phyloP scores from a whole-genome alignment of 2,329 filamentous ascomycete species.

The Botrytis cinerea region DNA sequence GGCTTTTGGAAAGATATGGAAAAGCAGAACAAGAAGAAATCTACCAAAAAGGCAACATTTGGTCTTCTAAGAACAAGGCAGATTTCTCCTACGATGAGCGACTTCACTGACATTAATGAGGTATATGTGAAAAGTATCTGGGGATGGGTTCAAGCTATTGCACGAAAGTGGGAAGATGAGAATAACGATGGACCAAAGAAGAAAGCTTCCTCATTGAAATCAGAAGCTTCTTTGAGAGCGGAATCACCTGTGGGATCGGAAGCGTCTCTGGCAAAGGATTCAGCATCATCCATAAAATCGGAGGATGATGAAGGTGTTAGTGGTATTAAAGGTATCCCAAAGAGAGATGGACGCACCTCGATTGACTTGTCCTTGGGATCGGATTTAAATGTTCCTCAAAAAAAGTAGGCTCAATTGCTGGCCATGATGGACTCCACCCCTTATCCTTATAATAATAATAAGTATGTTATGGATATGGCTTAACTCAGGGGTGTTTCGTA shows the following conservation, averaged over 20 bases:
- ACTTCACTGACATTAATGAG: not conserved
- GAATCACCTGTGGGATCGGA: not conserved
- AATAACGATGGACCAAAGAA: not conserved
- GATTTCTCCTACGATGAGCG: not conserved
- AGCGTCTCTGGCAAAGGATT: not conserved
- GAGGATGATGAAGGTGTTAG: not conserved
- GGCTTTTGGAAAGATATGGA: constrained; percentile 11
- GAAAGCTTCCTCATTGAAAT: not conserved
- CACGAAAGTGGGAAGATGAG: not conserved
- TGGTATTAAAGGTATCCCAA: not conserved
- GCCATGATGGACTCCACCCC: not conserved
- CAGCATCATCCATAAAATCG: not conserved
- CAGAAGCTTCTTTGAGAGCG: not conserved
- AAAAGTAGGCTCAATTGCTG: not conserved
- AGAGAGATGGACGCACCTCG: not conserved
- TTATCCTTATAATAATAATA: not conserved
- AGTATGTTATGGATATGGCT: not conserved
- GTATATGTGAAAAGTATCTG: not conserved
- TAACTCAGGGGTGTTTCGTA: not conserved
- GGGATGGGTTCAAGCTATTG: constrained; percentile 3
- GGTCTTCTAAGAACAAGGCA: constrained; percentile 7
- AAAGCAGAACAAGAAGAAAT: not conserved
- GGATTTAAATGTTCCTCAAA: not conserved
- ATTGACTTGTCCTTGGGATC: not conserved
- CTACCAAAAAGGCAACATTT: not conserved